Conservation (phyloP, 768 basidiomycete genomes). For the Trametopsis cervina region DNA sequence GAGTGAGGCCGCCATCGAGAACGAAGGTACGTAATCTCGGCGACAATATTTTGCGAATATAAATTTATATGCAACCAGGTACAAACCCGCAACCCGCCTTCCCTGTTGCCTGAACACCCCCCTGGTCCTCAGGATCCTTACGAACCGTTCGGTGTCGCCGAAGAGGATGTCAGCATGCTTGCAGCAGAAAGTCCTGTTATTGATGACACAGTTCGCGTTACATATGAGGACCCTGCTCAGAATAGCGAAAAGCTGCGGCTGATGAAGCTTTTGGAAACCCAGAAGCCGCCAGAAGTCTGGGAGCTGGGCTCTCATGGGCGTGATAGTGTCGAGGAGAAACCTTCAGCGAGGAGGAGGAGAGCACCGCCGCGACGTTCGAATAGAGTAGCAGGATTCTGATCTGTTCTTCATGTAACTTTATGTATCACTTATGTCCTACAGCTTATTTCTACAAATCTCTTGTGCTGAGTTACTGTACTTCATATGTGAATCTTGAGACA, state of each 20-base stretch:
- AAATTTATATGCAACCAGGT: too few relatives aligned
- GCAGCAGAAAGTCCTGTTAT: slow-evolving; percentile 4
- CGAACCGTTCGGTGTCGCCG: slow-evolving; percentile 5
- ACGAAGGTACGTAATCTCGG: slow-evolving; percentile 27
- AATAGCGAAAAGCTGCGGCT: slow-evolving; percentile 49
- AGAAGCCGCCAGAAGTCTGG: slow-evolving; percentile 6
- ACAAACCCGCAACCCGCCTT: too few relatives aligned
- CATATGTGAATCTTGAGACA: too few relatives aligned
- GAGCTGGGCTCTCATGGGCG: not conserved
- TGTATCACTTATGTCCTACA: not conserved
- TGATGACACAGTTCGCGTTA: slow-evolving; percentile 30
- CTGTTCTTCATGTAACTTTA: not conserved
- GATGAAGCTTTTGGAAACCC: slow-evolving; percentile 44
- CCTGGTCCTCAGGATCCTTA: not conserved
- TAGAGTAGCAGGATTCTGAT: not conserved
- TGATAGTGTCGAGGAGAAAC: not conserved
- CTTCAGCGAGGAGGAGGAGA: not conserved
- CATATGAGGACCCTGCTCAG: slow-evolving; percentile 65
- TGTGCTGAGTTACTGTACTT: not conserved
- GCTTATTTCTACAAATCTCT: not conserved
- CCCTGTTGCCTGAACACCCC: too few relatives aligned
- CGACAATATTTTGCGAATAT: not conserved
- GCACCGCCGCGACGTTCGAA: not conserved
- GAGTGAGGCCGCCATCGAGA: slow-evolving; percentile 30
- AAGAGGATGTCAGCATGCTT: slow-evolving; percentile 19